These are phyloP conservation scores for Xylaria scruposa DNA, from an alignment of 495 filamentous ascomycete genomes.

Conservation along the genomic window DNA sequence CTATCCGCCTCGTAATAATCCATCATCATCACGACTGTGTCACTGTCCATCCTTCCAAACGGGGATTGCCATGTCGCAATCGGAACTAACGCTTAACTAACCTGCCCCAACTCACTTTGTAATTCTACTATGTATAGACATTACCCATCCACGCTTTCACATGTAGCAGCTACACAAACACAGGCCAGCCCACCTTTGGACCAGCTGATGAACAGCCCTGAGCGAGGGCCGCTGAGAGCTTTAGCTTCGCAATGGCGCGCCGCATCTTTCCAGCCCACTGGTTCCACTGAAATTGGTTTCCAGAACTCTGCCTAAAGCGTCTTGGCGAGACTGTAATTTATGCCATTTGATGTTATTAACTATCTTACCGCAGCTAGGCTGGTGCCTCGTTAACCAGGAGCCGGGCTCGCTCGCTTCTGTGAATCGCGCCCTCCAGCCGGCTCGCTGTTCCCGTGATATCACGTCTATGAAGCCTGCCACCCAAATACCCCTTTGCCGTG, in stretches of 20 bases:
- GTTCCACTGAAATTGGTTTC: conserved; percentile 27
- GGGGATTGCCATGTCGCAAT: not conserved
- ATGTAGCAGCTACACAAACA: not conserved
- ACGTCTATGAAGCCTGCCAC: not conserved
- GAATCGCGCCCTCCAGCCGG: conserved; percentile 13
- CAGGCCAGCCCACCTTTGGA: conserved; percentile 14
- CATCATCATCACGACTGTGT: conserved; percentile 14
- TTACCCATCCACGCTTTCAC: not conserved
- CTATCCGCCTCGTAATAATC: conserved; percentile 14
- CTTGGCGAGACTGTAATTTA: conserved; percentile 26
- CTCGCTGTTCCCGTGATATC: not conserved
- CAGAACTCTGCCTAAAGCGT: conserved; percentile 23
- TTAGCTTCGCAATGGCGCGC: conserved; percentile 13
- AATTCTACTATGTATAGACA: not conserved
- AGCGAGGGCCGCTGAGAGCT: conserved; percentile 5
- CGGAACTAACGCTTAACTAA: not conserved
- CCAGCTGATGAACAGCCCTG: conserved; percentile 20
- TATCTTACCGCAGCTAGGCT: conserved; percentile 10
- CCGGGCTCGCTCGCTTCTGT: conserved; percentile 20
- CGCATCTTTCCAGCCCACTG: conserved; percentile 24
- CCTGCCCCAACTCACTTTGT: not conserved
- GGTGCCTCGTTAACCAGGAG: not conserved
- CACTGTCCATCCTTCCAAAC: not conserved
- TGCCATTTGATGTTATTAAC: conserved; percentile 24
- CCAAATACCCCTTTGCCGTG: not conserved